Evolutionary conservation across 176 grass and related monocot genomes (phyloP).

Genomic region (Alopecurus myosuroides): DNA sequence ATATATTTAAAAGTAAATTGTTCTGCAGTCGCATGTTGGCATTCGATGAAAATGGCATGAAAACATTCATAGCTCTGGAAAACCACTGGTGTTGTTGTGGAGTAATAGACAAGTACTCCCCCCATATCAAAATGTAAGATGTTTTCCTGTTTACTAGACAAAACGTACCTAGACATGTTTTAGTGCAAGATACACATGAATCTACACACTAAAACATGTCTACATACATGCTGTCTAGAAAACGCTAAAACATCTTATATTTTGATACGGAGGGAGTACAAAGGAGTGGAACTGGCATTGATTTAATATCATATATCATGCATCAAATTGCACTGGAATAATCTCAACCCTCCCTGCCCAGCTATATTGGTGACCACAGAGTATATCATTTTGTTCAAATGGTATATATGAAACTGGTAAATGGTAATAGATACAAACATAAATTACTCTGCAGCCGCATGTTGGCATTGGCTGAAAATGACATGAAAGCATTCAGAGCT

Average conservation of each 20-base stretch:
- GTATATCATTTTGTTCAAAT: background rate
- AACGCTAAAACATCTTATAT: no score
- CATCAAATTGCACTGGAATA: background rate
- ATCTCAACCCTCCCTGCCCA: background rate
- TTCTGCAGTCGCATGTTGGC: background rate
- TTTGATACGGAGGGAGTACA: no score
- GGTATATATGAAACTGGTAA: background rate
- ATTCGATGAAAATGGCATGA: background rate
- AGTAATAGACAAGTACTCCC: background rate
- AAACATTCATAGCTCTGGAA: background rate
- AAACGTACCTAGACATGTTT: no score
- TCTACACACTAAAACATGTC: no score
- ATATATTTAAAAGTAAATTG: background rate
- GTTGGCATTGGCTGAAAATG: constrained; percentile 1
- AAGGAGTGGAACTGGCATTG: background rate
- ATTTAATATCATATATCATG: background rate
- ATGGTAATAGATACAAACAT: no score
- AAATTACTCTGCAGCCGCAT: background rate
- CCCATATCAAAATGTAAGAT: no score
- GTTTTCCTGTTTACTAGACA: no score
- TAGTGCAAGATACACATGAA: no score
- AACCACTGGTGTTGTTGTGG: background rate
- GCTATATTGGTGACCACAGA: background rate
- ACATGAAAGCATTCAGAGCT: background rate
- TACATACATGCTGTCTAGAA: no score